Evolutionary conservation across 2,329 filamentous ascomycete species (phyloP), one percentile per base, ranked within the genome.

Genomic region (Aspergillus luchuensis): DNA sequence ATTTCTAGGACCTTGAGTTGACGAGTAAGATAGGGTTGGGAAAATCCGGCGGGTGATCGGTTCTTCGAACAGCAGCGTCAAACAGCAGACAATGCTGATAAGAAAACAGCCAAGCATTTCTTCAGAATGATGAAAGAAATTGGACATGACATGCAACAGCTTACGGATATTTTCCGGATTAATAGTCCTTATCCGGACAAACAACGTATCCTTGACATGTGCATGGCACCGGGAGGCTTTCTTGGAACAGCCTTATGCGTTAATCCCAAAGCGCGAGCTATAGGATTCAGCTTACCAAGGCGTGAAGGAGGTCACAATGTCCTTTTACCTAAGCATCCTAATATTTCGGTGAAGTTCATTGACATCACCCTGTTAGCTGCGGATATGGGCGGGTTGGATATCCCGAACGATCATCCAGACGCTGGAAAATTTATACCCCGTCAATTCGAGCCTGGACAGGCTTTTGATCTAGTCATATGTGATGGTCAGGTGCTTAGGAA

Each of bases 151-250:
- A 62, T 64, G 41, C 17, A 64, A 13, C 33, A 39, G n/a, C 39
- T 33, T 30, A 56, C 50, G 5, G 39, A 30, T 21, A 57, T 47
- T 19, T 66, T 69, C 52, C 39, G 33, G 19, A 61, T 67, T 17
- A 41, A 59, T 38, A 49, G n/a, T 0, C 10, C 39, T 5, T 23
- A 38, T 38, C 38, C 21, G 21, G 49, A 51, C 23, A 43, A 36
- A 8, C 49, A 49, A 10, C 56, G 49, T 30, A 65, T 86, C 19
- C 78, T 87, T 1, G 84, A 87, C 63, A 75, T 85, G 62, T 85
- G 84, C 68, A 80, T 83, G 74, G 84, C 84, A 0, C 84, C 84
- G 0, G 84, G 84, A 4, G 84, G 81, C 1, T 87, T 84, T 63
- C 69, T 81, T 2, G 61, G 65, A 0, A 71, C 69, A 8, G 76